Conservation (phyloP, 495 filamentous ascomycete species). For the Oidiodendron maius region DNA sequence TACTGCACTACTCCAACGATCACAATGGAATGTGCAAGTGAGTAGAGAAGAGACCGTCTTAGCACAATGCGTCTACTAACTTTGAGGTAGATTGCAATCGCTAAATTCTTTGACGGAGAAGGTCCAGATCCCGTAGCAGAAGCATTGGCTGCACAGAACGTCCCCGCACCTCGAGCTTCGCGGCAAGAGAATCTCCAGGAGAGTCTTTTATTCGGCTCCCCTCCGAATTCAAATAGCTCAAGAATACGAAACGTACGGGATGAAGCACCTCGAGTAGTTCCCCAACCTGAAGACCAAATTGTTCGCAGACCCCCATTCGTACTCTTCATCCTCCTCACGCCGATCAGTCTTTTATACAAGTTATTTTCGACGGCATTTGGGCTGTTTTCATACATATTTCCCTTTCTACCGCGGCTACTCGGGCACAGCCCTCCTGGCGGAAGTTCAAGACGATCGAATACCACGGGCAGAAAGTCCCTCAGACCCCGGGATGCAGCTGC, state of each 20-base stretch:
- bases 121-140: conserved; percentile 68
- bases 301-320: conserved; percentile 65
- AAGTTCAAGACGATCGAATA: conserved; percentile 47
- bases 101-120: conserved; percentile 97
- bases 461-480: conserved; percentile 63
- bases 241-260: conserved; percentile 38
- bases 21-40: conserved; percentile 95
- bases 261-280: conserved; percentile 74
- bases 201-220: conserved; percentile 30
- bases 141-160: conserved; percentile 47
- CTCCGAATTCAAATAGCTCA: conserved; percentile 20
- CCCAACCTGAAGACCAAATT: conserved; percentile 58
- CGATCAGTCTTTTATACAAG: conserved; percentile 71
- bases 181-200: conserved; percentile 70
- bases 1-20: conserved; percentile 71
- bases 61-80: conserved; percentile 13
- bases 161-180: conserved; percentile 48
- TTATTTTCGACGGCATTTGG: conserved; percentile 56
- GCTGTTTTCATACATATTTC: conserved; percentile 68
- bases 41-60: conserved; percentile 7
- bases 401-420: conserved; percentile 75
- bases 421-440: conserved; percentile 21
- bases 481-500: conserved; percentile 83
- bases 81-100: conserved; percentile 71
- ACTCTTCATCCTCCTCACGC: conserved; percentile 70